phyloP scores from a whole-genome alignment of 345 rosid species.

The Salix exigua region DNA sequence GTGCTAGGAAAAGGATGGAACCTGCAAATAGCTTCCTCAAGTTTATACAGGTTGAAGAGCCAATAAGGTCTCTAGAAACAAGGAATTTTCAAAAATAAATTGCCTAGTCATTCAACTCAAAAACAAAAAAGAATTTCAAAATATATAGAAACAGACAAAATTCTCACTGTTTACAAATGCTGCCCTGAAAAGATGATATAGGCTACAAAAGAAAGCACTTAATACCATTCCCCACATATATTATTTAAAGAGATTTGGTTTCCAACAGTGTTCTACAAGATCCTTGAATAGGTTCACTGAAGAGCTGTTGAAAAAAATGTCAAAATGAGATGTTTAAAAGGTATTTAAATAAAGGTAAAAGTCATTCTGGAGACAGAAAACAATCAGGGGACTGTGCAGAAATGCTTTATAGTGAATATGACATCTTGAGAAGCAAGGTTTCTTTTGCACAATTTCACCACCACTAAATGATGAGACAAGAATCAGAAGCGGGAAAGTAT shows the following conservation, averaged over 20 bases:
- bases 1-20: conserved; percentile 60
- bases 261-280: background rate
- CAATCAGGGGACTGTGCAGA: background rate
- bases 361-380: background rate
- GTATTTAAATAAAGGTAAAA: background rate
- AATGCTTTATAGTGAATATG: background rate
- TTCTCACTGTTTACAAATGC: background rate
- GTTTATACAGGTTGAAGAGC: conserved; percentile 7
- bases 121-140: background rate
- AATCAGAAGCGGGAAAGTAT: background rate
- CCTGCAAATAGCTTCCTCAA: conserved; percentile 47
- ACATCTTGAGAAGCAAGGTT: background rate
- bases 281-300: background rate
- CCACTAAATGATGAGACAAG: background rate
- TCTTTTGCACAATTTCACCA: background rate
- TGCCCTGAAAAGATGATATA: background rate
- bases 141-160: background rate
- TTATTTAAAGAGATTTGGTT: background rate
- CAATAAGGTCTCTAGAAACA: conserved; percentile 3
- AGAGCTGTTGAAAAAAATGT: background rate
- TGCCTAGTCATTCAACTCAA: background rate
- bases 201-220: background rate
- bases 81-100: conserved; percentile 4
- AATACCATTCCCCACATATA: background rate
- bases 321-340: background rate